Conservation (phyloP, 768 basidiomycete species). For the Suillus spraguei region DNA sequence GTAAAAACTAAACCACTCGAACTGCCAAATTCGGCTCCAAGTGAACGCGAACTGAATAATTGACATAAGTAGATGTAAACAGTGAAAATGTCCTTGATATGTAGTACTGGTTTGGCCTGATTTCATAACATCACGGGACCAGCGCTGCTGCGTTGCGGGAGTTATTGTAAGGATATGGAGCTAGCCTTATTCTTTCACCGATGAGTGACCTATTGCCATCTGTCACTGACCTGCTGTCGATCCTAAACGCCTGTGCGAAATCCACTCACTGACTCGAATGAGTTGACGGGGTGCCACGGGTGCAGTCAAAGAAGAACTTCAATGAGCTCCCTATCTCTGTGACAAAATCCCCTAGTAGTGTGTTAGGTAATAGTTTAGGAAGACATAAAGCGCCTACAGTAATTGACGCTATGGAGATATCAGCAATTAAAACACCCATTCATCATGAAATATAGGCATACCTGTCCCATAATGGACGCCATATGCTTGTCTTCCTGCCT, state of each 20-base stretch:
- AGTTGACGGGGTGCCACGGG: conserved; percentile 33
- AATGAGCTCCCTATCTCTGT: conserved; percentile 66
- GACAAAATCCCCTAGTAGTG: conserved; percentile 58
- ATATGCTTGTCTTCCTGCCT: too few species aligned
- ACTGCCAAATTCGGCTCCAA: too few species aligned
- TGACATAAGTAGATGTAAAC: too few species aligned
- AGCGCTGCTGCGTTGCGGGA: conserved; percentile 12
- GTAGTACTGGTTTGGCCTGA: neutral
- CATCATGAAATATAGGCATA: too few species aligned
- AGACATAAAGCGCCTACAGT: conserved; percentile 34
- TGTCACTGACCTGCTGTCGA: conserved; percentile 26
- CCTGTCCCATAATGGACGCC: too few species aligned
- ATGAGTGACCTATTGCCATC: conserved; percentile 14
- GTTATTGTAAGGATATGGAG: conserved; percentile 36
- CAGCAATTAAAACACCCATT: too few species aligned
- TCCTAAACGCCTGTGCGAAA: conserved; percentile 44
- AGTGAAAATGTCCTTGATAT: conserved; percentile 1
- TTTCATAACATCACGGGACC: conserved; percentile 14
- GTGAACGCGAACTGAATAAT: too few species aligned
- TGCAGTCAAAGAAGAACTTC: conserved; percentile 56
- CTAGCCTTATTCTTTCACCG: conserved; percentile 44
- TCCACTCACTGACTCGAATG: conserved; percentile 30
- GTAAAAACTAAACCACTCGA: too few species aligned
- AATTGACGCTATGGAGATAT: conserved; percentile 43
- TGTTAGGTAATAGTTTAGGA: conserved; percentile 12